Evolutionary conservation across 2,329 filamentous ascomycete species (phyloP), one percentile per base, ranked within the genome.

Genomic region (Xenoacremonium recifei): DNA sequence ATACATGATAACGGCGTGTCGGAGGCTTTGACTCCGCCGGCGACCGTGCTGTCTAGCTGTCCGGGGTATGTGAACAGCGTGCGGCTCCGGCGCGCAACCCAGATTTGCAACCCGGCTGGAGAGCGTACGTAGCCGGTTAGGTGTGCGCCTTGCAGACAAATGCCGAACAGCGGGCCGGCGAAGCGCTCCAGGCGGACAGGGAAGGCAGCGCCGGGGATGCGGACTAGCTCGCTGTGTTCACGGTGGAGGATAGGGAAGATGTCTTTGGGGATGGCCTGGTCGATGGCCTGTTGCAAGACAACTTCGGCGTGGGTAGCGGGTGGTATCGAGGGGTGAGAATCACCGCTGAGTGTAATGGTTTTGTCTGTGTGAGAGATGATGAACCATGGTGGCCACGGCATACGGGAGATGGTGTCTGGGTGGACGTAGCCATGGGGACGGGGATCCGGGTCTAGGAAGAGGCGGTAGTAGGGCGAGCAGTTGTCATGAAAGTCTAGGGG

Each of bases 31-130:
- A 91, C 80, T 0, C 88, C 88, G 3, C 88, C 88, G 0, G 87
- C 88, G 12, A 91, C 88, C 6, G 85, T 86, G 56, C 89, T 92
- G 59, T 93, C 88, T 41, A 91, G 71, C 73, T 87, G 82, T 4
- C 80, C 78, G 0, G 82, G 82, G 54, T 87, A 91, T 0, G 86
- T 90, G 61, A 84, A 78, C 56, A 91, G 85, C 9, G 72, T 76
- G 36, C 65, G 69, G 35, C 83, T 78, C 13, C 88, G 72, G 18
- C 82, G 70, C 1, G 88, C 84, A 2, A 88, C 76, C 88, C 88
- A 93, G 21, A 92, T 75, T 52, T 75, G 79, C 40, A 87, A 35
- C 5, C 72, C 71, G 7, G 67, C 57, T 0, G 34, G 21, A 5
- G 45, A 39, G 9, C 45, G 54, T 10, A 66, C 73, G 57, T 84